Evolutionary conservation across 345 rosid genomes (phyloP), one percentile per base, ranked within the genome.

Genomic region (Bruguiera gymnorhiza): DNA sequence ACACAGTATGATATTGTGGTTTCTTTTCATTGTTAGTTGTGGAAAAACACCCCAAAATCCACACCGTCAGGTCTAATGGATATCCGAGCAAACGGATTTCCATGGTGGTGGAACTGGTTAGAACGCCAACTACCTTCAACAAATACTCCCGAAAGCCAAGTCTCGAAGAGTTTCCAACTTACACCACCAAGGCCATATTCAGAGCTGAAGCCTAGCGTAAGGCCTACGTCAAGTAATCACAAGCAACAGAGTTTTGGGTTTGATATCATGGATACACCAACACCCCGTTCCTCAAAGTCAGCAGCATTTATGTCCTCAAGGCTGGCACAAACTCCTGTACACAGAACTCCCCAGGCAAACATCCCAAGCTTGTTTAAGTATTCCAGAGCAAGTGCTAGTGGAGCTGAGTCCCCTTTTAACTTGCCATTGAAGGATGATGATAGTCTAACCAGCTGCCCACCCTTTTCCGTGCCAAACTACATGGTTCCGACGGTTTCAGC

Each of bases 71-170:
- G 80, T 52, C 34, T 62, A 3, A 57, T 68, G 18, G 87, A 91
- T 69, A 81, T 81, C 73, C 83, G 86, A 63, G 43, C 91, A 5
- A 87, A 82, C 0, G 91, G 87, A 30, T 82, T 83, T 69, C 97
- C 99, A 24, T 87, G 92, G 93, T 95, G 99, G 99, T 95, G 97
- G 97, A 95, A 87, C 81, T 92, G 96, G 97, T 73, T 88, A 63
- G 99, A 92, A 59, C 75, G 81, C 20, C 87, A 90, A 30, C 73
- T 86, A n/a, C 91, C 89, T 54, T 69, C 69, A 27, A 51, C 78
- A 53, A 87, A 73, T 70, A 73, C 78, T 55, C 73, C 78, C 5
- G 90, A 86, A 60, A 82, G 65, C 69, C 90, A 76, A 71, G 71
- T 62, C 62, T 11, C 74, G 52, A 80, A 85, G 76, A 79, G 37